Percentiles rank a stretch among this genome's conserved stretches.
Conservation (phyloP, 495 filamentous ascomycete genomes). For the Aspergillus homomorphus region DNA sequence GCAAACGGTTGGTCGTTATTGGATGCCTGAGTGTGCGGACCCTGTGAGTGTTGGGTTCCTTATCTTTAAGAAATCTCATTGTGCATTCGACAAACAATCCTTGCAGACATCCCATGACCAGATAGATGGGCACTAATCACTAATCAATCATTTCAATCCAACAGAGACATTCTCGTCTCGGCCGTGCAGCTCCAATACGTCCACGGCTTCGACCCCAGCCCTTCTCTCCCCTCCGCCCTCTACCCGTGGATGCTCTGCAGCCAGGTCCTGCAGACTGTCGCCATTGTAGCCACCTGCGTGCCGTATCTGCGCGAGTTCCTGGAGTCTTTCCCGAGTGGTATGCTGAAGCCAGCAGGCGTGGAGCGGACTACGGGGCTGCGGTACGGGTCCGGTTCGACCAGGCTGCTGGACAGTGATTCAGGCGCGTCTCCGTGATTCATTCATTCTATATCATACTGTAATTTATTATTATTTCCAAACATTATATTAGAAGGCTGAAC, state of each 20-base stretch:
- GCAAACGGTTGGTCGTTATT: neutral
- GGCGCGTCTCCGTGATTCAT: neutral
- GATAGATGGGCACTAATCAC: too few species aligned
- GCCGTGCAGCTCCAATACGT: neutral
- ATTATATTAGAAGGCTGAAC: too few species aligned
- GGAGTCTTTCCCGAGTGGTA: constrained; percentile 5
- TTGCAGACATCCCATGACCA: too few species aligned
- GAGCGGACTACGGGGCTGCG: neutral
- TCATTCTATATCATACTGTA: too few species aligned
- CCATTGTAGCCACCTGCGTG: constrained; percentile 5
- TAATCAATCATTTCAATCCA: too few species aligned
- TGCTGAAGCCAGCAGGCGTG: neutral
- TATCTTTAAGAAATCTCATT: too few species aligned
- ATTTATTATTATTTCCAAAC: too few species aligned
- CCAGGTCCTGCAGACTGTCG: constrained; percentile 6
- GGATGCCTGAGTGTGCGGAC: neutral
- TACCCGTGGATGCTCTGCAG: constrained; percentile 7
- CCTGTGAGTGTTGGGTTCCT: neutral
- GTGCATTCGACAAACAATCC: too few species aligned
- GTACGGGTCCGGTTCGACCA: neutral
- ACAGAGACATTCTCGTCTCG: neutral
- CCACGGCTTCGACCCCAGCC: neutral
- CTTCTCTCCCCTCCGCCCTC: neutral
- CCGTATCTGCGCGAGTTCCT: constrained; percentile 8
- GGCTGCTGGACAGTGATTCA: neutral